Conservation (phyloP, 1,139 yeast species). For the Scheffersomyces lignicola region DNA sequence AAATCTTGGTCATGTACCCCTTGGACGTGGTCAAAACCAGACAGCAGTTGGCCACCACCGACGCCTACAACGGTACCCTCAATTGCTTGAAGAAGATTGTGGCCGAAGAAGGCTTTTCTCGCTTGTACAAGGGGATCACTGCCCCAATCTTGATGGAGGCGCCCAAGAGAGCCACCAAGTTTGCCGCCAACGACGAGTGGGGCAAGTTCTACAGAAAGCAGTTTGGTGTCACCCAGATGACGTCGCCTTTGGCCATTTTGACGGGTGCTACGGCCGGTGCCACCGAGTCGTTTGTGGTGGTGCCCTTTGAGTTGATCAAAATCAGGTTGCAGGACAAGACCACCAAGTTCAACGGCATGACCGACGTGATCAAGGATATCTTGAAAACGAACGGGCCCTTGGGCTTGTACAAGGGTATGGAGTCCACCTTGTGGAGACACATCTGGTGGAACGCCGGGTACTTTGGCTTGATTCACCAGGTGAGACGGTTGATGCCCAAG, state of each 20-base stretch:
- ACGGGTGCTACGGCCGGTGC: constrained; percentile 99
- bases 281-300: constrained; percentile 93
- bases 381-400: constrained; percentile 73
- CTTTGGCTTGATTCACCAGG: constrained; percentile 91
- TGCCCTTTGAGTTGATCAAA: constrained; percentile 87
- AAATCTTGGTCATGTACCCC: constrained; percentile 96
- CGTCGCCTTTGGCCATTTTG: constrained; percentile 79
- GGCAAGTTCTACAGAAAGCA: constrained; percentile 75
- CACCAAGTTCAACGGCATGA: constrained; percentile 81
- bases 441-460: constrained; percentile 97
- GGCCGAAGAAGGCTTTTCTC: constrained; percentile 77
- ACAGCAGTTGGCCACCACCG: constrained; percentile 79
- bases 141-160: constrained; percentile 99
- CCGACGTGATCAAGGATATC: constrained; percentile 76
- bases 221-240: constrained; percentile 72
- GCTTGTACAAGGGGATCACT: constrained; percentile 87
- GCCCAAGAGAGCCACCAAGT: constrained; percentile 97
- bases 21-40: constrained; percentile 97
- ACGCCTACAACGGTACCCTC: constrained; percentile 76
- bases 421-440: constrained; percentile 97
- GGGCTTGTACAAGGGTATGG: constrained; percentile 91
- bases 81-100: constrained; percentile 83
- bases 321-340: constrained; percentile 90
- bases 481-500: constrained; percentile 74
- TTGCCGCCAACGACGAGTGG: constrained; percentile 98